These are phyloP conservation scores for Calonectria hawksworthii DNA, from an alignment of 2,329 filamentous ascomycete genomes.

Conservation along the genomic window DNA sequence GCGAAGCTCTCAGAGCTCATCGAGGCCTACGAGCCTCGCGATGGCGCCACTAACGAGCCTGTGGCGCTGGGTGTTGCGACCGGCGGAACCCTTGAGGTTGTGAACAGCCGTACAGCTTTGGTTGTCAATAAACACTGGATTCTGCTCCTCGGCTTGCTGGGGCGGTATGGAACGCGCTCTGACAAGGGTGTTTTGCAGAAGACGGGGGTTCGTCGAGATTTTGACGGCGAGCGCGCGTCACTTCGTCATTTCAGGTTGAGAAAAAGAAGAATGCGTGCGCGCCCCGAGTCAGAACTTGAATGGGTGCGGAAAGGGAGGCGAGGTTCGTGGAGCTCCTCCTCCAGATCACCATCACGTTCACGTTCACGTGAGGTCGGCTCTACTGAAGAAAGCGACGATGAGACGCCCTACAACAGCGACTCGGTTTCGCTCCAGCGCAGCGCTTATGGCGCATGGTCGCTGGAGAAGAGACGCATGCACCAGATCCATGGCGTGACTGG, in stretches of 20 bases:
- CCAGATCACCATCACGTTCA: neutral
- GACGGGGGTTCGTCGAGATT: conserved; percentile 1
- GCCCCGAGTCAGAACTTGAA: neutral
- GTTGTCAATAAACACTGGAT: conserved; percentile 26
- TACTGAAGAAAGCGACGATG: neutral
- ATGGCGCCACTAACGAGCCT: conserved; percentile 1
- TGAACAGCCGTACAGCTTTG: conserved; percentile 23
- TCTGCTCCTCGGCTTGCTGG: conserved; percentile 21
- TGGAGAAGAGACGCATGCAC: neutral
- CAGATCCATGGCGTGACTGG: conserved; percentile 15
- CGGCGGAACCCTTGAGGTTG: conserved; percentile 17
- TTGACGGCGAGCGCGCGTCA: conserved; percentile 19
- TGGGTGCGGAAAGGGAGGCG: neutral
- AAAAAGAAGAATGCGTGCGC: neutral
- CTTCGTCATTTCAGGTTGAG: conserved; percentile 11
- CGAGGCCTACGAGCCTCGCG: conserved; percentile 15
- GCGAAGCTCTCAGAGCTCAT: conserved; percentile 25
- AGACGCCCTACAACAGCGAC: neutral
- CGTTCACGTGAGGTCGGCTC: neutral
- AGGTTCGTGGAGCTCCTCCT: neutral
- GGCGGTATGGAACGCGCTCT: conserved; percentile 16
- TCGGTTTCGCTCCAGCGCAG: neutral
- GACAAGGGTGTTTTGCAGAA: conserved; percentile 23
- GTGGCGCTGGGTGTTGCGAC: conserved; percentile 11
- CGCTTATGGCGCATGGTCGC: conserved; percentile 14